Evolutionary conservation across 1,284 basidiomycete genomes (phyloP), one percentile per base, ranked within the genome.

Genomic region (Cronartium quercuum): DNA sequence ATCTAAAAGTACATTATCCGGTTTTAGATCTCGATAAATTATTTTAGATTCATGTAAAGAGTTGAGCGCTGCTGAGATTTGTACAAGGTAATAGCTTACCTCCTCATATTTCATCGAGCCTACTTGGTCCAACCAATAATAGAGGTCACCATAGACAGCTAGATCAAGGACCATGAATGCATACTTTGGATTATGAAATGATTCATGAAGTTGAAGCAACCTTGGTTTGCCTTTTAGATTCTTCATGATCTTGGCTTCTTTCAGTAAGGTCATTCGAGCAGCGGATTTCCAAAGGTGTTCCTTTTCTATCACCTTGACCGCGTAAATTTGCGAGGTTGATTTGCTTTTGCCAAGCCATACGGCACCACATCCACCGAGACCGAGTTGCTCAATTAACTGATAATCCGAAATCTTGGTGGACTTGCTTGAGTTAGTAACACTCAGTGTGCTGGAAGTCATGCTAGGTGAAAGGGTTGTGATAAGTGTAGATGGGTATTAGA

Each of bases 1-100:
- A 42, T 18, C n/a, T 18, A 64, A 24, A 12, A 64, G 13, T 3
- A 64, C 40, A 18, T 64, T 64, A 24, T 4, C 18, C 21, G 38
- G 38, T 35, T 64, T 64, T 24, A 64, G 18, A 64, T 64, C 62
- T 40, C 62, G 29, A 64, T 40, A 64, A 42, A 64, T 64, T 21
- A 64, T 64, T 38, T 42, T 42, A 24, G 6, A 35, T 42, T 37
- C 37, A 37, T 64, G 62, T 38, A 64, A n/a, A 13, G 38, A 13
- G 42, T 64, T n/a, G 15, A 64, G 34, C 29, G 18, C 62, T 15
- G 21, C 35, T 2, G 62, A 24, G 24, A 64, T 64, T 64, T 64
- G 24, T 1, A 21, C 37, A 18, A 42, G 9, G 34, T 42, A 64
- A 37, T 35, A 42, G 38, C n/a, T 21, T 18, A 38, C 60, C 29